Evolutionary conservation across 2,329 filamentous ascomycete species (phyloP), one percentile per base, ranked within the genome.

Genomic region (Aspergillus quadricinctus): DNA sequence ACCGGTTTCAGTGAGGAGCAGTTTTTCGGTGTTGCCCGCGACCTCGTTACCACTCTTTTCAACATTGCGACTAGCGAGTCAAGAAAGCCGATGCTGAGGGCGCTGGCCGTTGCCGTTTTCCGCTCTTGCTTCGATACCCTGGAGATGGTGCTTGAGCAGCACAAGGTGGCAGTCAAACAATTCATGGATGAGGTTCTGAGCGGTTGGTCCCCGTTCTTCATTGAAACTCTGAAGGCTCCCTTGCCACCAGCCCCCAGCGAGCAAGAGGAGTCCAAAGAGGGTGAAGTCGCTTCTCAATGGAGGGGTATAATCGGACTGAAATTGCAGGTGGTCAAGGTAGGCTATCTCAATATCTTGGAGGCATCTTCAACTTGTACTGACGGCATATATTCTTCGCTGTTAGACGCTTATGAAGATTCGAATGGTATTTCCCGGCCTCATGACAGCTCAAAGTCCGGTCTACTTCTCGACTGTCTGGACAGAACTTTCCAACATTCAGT

Each of bases 91-190:
- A 85, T 85, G 57, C 80, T 96, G 57, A 85, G 94, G 59, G 91
- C 92, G 29, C 80, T 97, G 64, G 90, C 94, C 41, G 88, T 97
- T 45, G 90, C 89, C 43, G 90, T 97, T 56, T 96, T 97, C 80
- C 85, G 91, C 56, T 86, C 86, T 50, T 96, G 91, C 75, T 96
- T 99, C 72, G 92, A 97, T 71, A 90, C 94, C 55, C 84, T 99
- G 77, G 92, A 97, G 75, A 96, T 97, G 84, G 89, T 97, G 63
- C 89, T 96, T 80, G 92, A 96, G 64, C 90, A 96, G 64, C 90
- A 97, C 75, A 89, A 90, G 67, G 82, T 83, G 56, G 90, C 90
- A 54, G 91, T 97, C 59, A 94, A 90, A 74, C 82, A 81, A 1
- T 99, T 99, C 72, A 92, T 93, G 53, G 90, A 96, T 59, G 89